Evolutionary conservation across 805 yeast species (phyloP).

Genomic region (Myxozyma nipponensis): DNA sequence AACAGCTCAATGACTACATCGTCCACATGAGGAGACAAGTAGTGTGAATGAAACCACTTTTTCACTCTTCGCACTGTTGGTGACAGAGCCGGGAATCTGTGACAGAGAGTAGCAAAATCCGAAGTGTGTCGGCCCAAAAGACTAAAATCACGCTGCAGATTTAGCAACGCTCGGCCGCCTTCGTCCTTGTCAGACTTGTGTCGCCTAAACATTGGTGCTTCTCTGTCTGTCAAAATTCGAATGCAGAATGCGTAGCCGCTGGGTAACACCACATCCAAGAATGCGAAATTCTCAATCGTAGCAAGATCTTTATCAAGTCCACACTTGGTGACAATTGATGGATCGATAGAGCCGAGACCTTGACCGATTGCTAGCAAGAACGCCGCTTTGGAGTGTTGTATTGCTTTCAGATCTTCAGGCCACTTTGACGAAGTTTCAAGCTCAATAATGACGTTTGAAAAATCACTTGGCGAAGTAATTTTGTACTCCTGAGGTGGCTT

Average conservation of each 20-base stretch:
- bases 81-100: conserved; percentile 67
- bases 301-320: conserved; percentile 53
- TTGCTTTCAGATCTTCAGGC: conserved; percentile 87
- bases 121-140: conserved; percentile 56
- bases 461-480: conserved; percentile 33
- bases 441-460: conserved; percentile 76
- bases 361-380: conserved; percentile 69
- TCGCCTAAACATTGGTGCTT: conserved; percentile 60
- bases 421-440: conserved; percentile 88
- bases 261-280: conserved; percentile 69
- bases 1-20: conserved; percentile 81
- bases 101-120: conserved; percentile 64
- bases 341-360: conserved; percentile 42
- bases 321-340: conserved; percentile 55
- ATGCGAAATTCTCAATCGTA: conserved; percentile 40
- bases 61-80: conserved; percentile 82
- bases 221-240: conserved; percentile 77
- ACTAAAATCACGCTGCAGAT: conserved; percentile 12
- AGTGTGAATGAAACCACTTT: conserved; percentile 82
- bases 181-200: conserved; percentile 46
- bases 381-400: conserved; percentile 89
- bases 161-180: conserved; percentile 31
- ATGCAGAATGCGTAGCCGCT: conserved; percentile 85
- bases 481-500: conserved; percentile 70
- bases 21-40: conserved; percentile 62